These are phyloP conservation scores for Cylindrotheca closterium DNA, from an alignment of 108 stramenopile species.

Conservation along the genomic window DNA sequence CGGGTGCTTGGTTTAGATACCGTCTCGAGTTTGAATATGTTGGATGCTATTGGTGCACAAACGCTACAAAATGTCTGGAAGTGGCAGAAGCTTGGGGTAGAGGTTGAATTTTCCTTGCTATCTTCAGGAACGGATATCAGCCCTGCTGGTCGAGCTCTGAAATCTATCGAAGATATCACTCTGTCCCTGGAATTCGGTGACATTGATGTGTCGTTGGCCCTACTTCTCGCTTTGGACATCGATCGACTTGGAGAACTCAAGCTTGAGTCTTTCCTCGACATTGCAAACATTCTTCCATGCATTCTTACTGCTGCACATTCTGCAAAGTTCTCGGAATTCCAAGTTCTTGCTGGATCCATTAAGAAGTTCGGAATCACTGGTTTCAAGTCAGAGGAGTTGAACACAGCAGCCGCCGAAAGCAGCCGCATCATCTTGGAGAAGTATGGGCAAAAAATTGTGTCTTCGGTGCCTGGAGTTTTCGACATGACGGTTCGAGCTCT, in stretches of 20 bases:
- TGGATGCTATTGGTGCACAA: slow-evolving; percentile 44
- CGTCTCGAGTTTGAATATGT: slow-evolving; percentile 36
- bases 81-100: slow-evolving; percentile 39
- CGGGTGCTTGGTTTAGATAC: slow-evolving; percentile 57
- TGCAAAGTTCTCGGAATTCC: slow-evolving; percentile 45
- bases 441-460: slow-evolving; percentile 22
- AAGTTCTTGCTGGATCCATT: slow-evolving; percentile 18
- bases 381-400: slow-evolving; percentile 16
- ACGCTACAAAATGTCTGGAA: slow-evolving; percentile 46
- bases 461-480: slow-evolving; percentile 31
- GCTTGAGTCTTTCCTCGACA: slow-evolving; percentile 46
- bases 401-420: slow-evolving; percentile 6
- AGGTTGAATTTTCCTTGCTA: slow-evolving; percentile 42
- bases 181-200: slow-evolving; percentile 42
- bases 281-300: slow-evolving; percentile 57
- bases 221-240: slow-evolving; percentile 61
- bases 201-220: slow-evolving; percentile 40
- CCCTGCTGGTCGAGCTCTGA: neutral
- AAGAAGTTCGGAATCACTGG: slow-evolving; percentile 11
- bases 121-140: slow-evolving; percentile 1
- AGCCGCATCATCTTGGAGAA: slow-evolving; percentile 15
- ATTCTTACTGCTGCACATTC: slow-evolving; percentile 41
- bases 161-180: slow-evolving; percentile 36
- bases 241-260: slow-evolving; percentile 22
- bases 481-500: slow-evolving; percentile 28